A percentile compares a stretch with the other conserved stretches of the same genome.
Evolutionary conservation across 495 filamentous ascomycete genomes (phyloP).

Genomic region (Neurospora pannonica): DNA sequence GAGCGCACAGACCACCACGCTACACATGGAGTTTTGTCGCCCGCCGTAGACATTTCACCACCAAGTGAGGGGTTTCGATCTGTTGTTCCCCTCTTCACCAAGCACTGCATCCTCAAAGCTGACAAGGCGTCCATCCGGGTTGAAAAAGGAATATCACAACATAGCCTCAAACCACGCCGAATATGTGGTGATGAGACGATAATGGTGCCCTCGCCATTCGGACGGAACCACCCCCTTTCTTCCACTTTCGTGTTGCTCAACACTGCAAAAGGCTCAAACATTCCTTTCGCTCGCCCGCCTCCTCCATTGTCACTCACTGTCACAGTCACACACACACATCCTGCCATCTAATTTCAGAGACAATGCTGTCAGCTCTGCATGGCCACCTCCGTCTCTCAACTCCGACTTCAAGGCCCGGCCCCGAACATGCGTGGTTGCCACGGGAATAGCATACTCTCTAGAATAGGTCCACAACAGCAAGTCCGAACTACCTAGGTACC

Average conservation of each 20-base stretch:
- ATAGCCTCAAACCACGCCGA: background rate
- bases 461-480: background rate
- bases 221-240: background rate
- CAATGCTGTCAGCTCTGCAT: background rate
- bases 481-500: background rate
- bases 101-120: background rate
- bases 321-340: background rate
- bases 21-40: background rate
- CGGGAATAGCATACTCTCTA: background rate
- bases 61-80: background rate
- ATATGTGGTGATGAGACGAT: background rate
- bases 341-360: background rate
- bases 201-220: background rate
- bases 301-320: background rate
- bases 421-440: background rate
- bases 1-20: background rate
- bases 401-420: background rate
- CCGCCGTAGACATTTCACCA: background rate
- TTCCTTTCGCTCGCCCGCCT: background rate
- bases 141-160: background rate
- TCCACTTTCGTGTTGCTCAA: background rate
- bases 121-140: background rate
- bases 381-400: background rate
- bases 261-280: background rate
- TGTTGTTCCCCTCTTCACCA: background rate